Evolutionary conservation across 345 rosid species (phyloP), one percentile per base, ranked within the genome.

Genomic region (Carallia pectinifolia): DNA sequence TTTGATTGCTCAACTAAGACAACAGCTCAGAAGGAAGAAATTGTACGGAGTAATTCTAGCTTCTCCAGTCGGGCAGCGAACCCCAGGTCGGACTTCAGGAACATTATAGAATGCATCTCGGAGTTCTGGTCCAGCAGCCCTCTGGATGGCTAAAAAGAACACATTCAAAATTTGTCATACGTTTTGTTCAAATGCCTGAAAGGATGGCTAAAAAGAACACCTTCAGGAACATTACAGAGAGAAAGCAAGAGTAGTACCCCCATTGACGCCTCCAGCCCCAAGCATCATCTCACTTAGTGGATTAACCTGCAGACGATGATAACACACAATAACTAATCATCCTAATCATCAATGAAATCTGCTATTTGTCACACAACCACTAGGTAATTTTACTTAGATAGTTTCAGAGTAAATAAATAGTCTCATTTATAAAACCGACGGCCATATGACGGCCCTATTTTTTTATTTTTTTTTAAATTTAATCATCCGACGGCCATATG

Each of bases 261-360:
- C 96, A 80, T 93, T 94, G 0, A 93, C 98, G 59, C 97, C 98
- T 75, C 92, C 95, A 65, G 97, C 98, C 64, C 98, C 96, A 62
- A 93, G 82, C 98, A 93, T 91, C 63, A 75, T 77, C 78, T 82
- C 95, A 77, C 91, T 88, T 27, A 96, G 97, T 5, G 97, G 95
- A 83, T 81, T 88, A 1, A 85, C 97, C 98, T 93, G 54, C 16
- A 55, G 48, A 52, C 61, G 30, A 64, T 47, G 2, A 36, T 16
- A 23, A 12, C n/a, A 13, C n/a, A 13, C 50, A 44, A 44, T 44
- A 2, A 44, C 50, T 3, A 34, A 7, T 23, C 23, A 23, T 23
- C 23, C 23, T 23, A 23, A 23, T 58, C 55, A 63, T 5, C 18
- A 19, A 6, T 15, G 15, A 34, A 58, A 15, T 33, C 5, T 12